Evolutionary conservation across 2,329 filamentous ascomycete species (phyloP), one percentile per base, ranked within the genome.

Genomic region (Sporothrix sp.): DNA sequence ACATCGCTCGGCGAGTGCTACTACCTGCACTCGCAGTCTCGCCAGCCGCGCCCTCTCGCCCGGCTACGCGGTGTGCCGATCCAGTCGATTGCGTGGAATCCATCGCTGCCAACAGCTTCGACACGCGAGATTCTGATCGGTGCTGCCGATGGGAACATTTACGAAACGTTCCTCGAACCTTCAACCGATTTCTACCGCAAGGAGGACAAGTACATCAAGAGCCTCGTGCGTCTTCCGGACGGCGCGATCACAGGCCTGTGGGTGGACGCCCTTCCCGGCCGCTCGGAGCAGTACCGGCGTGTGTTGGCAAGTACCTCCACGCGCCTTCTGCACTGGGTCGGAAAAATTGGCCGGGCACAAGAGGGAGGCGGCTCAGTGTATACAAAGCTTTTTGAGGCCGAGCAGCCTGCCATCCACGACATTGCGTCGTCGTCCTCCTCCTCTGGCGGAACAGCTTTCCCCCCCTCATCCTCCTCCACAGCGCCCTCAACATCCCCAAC

Each of bases 1-100:
- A 98, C 93, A 3, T 85, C 88, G 5, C 79, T 89, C 36, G 89
- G 89, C 64, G 93, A 98, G 67, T 97, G 95, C 69, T 98, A 90
- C 72, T 98, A 98, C 67, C 84, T 98, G 9, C 93, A 98, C 66
- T 91, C 89, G 10, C 91, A 97, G 65, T 93, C 90, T 30, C 85
- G 88, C 58, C 85, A 90, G 57, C 89, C 91, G 2, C 87, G 93
- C 56, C 78, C 84, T 7, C 73, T 98, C 32, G 82, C 85, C 13
- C 79, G 88, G 51, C 69, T 98, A 48, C 91, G 91, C 59, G 88
- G 88, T 25, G 87, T 96, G 13, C 75, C 81, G 8, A 87, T 98
- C 53, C 90, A 96, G 66, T 85, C 85, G 56, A 76, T 98, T 54
- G 89, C 91, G 32, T 98, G 93, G 93, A 96, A 94, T 61, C 89